These are phyloP conservation scores for Boletus sp. DNA, from an alignment of 1,284 basidiomycete genomes.

Conservation along the genomic window DNA sequence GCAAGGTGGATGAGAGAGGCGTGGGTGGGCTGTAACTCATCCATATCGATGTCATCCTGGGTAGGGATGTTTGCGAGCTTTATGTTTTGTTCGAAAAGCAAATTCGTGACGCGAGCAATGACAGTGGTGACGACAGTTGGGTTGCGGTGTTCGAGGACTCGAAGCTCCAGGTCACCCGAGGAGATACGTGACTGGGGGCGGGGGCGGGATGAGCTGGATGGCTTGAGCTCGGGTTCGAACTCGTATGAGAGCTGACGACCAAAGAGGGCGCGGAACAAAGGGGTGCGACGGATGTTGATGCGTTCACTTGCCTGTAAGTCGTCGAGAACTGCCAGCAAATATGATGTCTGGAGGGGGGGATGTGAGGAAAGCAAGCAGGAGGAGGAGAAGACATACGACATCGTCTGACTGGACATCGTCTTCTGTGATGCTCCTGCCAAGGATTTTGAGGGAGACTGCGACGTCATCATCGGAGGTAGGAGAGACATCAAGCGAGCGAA, in stretches of 20 bases:
- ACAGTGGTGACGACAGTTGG: conserved; percentile 50
- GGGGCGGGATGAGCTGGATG: conserved; percentile 19
- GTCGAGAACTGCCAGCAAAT: conserved; percentile 36
- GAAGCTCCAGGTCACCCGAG: conserved; percentile 31
- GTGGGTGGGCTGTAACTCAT: conserved; percentile 23
- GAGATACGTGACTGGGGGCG: conserved; percentile 13
- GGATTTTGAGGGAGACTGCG: conserved; percentile 24
- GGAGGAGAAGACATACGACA: conserved; percentile 36
- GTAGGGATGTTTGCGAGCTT: conserved; percentile 35
- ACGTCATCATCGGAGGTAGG: conserved; percentile 24
- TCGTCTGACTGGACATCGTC: conserved; percentile 44
- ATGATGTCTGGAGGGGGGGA: conserved; percentile 35
- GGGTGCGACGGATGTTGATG: conserved; percentile 37
- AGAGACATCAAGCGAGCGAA: conserved; percentile 34
- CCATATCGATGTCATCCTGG: conserved; percentile 28
- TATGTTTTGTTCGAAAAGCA: conserved; percentile 48
- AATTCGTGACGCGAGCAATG: conserved; percentile 45
- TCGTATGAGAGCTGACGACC: conserved; percentile 28
- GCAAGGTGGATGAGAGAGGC: conserved; percentile 38
- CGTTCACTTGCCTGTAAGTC: conserved; percentile 35
- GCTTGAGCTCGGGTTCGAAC: conserved; percentile 6
- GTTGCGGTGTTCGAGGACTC: conserved; percentile 41
- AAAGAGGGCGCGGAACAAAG: conserved; percentile 32
- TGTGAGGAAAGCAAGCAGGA: conserved; percentile 1
- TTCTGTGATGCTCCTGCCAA: conserved; percentile 34